Conservation (phyloP, 2,329 filamentous ascomycete genomes). For the Trichoderma koningiopsis region DNA sequence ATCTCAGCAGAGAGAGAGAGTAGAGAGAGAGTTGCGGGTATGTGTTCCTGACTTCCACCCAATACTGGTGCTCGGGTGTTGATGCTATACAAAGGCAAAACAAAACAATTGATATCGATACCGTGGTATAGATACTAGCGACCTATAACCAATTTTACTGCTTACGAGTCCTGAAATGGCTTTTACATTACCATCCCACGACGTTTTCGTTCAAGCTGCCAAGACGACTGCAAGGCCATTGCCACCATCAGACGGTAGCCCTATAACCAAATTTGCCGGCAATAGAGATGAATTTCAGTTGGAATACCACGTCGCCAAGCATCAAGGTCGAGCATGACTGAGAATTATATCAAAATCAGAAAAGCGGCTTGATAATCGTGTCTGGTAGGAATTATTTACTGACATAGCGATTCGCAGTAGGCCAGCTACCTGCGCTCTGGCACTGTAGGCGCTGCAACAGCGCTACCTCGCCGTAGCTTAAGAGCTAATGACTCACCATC, state of each 20-base stretch:
- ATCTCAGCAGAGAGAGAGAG: too few species aligned
- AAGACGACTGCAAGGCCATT: background rate
- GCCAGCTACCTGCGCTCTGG: background rate
- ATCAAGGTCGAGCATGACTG: background rate
- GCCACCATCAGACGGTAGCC: background rate
- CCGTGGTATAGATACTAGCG: background rate
- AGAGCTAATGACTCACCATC: conserved; percentile 14
- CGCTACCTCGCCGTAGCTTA: background rate
- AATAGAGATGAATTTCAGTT: background rate
- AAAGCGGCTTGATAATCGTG: background rate
- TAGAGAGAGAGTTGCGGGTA: too few species aligned
- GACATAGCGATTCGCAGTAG: background rate
- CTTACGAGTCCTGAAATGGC: background rate
- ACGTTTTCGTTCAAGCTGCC: background rate
- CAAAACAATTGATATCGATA: background rate
- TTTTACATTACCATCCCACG: background rate
- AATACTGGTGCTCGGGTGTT: too few species aligned
- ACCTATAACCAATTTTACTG: background rate
- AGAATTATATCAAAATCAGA: background rate
- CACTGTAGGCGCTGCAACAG: conserved; percentile 3
- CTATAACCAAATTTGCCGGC: background rate
- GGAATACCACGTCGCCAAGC: background rate
- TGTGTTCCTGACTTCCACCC: too few species aligned
- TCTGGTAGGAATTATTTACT: background rate
- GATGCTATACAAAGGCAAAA: too few species aligned